Conservation (phyloP, 495 filamentous ascomycete genomes). For the Penicillium arizonense region DNA sequence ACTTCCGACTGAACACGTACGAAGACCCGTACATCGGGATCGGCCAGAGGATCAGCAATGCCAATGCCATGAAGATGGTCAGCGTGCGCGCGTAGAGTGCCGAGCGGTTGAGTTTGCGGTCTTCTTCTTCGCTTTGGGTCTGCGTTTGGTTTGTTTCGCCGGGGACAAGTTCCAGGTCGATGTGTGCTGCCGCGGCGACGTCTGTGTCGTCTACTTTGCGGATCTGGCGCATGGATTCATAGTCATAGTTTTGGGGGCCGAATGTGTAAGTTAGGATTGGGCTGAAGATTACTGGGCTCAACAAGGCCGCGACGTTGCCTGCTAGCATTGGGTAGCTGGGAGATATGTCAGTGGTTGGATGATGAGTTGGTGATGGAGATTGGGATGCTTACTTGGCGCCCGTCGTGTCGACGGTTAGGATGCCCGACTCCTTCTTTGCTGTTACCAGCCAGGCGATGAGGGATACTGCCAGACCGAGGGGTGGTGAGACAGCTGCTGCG, state of each 20-base stretch:
- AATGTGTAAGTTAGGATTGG: constrained; percentile 75
- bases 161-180: constrained; percentile 70
- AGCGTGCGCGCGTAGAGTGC: constrained; percentile 76
- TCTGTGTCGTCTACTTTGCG: constrained; percentile 82
- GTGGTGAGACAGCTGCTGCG: constrained; percentile 70
- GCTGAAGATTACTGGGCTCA: constrained; percentile 76
- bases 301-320: constrained; percentile 77
- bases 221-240: constrained; percentile 80
- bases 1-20: constrained; percentile 86
- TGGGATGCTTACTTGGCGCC: constrained; percentile 60
- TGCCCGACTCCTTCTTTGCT: constrained; percentile 71
- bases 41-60: constrained; percentile 85
- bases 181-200: constrained; percentile 60
- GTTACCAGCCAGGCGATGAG: constrained; percentile 91
- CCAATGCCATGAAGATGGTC: constrained; percentile 73
- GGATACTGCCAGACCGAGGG: constrained; percentile 72
- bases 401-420: constrained; percentile 70
- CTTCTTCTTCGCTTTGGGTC: constrained; percentile 56
- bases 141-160: constrained; percentile 45
- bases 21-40: constrained; percentile 88
- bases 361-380: not conserved
- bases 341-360: not conserved
- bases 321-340: constrained; percentile 78
- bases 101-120: constrained; percentile 65
- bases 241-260: constrained; percentile 84